phyloP scores from a whole-genome alignment of 2,329 filamentous ascomycete species.

The Alternaria hordeiaustralica region DNA sequence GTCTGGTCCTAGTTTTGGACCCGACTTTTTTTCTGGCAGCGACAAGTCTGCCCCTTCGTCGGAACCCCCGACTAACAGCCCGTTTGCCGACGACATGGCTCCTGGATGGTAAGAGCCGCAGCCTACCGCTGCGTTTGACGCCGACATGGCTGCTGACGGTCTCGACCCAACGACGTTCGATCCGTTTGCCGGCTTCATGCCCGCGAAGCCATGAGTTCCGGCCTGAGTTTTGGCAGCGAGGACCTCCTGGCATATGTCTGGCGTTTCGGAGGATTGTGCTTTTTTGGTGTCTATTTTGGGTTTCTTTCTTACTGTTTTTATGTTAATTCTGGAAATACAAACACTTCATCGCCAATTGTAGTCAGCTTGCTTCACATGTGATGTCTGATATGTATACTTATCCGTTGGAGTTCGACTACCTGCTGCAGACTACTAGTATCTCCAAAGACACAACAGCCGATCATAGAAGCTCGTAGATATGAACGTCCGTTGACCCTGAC shows the following conservation, averaged over 20 bases:
- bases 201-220: neutral
- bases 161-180: no score
- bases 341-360: neutral
- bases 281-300: neutral
- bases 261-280: neutral
- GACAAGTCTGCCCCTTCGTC: neutral
- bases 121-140: neutral
- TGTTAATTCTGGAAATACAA: neutral
- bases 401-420: neutral
- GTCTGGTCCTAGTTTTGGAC: neutral
- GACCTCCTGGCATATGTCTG: neutral
- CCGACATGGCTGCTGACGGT: neutral
- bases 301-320: neutral
- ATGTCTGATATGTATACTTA: neutral
- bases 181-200: neutral
- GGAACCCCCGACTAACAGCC: neutral
- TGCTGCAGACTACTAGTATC: conserved; percentile 22
- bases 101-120: neutral
- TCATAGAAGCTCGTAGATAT: conserved; percentile 82
- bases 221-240: neutral
- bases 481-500: conserved; percentile 51
- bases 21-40: neutral
- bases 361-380: neutral
- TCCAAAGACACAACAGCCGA: conserved; percentile 72
- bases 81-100: neutral